Conservation (phyloP, 2,329 filamentous ascomycete species). For the Curvularia hawaiiensis region DNA sequence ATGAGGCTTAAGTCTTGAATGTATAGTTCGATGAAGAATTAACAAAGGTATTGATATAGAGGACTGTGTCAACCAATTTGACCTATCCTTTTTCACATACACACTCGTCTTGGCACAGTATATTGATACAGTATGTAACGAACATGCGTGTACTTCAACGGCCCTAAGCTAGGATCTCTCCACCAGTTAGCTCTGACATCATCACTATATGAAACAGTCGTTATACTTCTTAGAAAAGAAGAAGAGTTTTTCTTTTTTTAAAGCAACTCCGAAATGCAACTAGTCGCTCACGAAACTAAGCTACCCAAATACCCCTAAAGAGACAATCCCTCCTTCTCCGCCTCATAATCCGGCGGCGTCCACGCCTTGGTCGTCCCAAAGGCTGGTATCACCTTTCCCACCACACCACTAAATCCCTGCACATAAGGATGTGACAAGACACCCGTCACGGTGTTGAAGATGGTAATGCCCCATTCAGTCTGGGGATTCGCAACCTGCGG, state of each 20-base stretch:
- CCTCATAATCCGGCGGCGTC: constrained; percentile 31
- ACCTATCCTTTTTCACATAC: too few relatives aligned
- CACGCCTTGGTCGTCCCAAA: constrained; percentile 22
- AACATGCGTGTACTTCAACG: not conserved
- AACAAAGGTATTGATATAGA: not conserved
- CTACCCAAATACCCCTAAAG: not conserved
- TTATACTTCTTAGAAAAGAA: not conserved
- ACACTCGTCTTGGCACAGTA: not conserved
- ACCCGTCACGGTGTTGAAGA: constrained; percentile 25
- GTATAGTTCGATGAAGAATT: too few relatives aligned
- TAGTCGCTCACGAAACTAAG: not conserved
- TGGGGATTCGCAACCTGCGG: constrained; percentile 35
- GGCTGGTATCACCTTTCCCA: constrained; percentile 21
- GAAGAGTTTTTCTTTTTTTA: too few relatives aligned
- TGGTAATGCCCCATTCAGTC: constrained; percentile 28
- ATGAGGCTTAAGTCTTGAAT: constrained; percentile 3
- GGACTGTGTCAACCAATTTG: not conserved
- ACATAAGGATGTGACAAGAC: constrained; percentile 20
- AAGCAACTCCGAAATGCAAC: not conserved
- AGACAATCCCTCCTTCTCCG: not conserved
- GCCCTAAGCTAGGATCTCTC: not conserved
- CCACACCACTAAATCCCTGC: constrained; percentile 15
- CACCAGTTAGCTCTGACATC: not conserved
- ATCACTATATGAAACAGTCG: not conserved
- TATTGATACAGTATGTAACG: not conserved